Percentiles rank a stretch among this genome's conserved stretches.
Evolutionary conservation across 2,329 filamentous ascomycete genomes (phyloP).

Genomic region (Epichloe hybrida): DNA sequence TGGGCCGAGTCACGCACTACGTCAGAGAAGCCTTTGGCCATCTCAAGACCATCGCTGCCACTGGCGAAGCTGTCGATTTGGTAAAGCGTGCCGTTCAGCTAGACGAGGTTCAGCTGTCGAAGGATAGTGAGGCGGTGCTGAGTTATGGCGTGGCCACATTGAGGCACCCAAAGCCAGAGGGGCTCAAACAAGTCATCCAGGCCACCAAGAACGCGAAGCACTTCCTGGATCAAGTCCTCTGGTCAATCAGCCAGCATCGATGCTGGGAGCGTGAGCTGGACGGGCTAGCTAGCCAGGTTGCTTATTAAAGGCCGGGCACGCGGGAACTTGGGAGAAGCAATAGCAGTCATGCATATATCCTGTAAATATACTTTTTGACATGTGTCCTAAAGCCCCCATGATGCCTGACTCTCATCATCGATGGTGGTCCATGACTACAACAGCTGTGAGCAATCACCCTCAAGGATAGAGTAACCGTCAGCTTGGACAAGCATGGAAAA

Average conservation of each 20-base stretch:
- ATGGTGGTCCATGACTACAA: no score
- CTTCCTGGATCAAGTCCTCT: conserved; percentile 60
- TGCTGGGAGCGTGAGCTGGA: conserved; percentile 63
- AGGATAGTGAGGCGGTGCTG: conserved; percentile 36
- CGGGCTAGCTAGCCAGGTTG: conserved; percentile 51
- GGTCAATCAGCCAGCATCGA: conserved; percentile 55
- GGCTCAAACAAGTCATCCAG: conserved; percentile 45
- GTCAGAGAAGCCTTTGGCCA: conserved; percentile 71
- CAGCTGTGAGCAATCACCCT: no score
- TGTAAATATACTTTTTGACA: no score
- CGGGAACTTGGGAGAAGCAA: no score
- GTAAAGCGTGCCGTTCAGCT: conserved; percentile 36
- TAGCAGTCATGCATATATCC: no score
- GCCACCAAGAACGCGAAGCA: conserved; percentile 54
- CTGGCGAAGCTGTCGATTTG: conserved; percentile 56
- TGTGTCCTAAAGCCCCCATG: no score
- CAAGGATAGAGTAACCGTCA: no score
- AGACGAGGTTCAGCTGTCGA: conserved; percentile 27
- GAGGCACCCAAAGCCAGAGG: conserved; percentile 35
- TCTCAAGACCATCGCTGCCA: conserved; percentile 64
- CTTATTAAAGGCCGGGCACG: conserved; percentile 35
- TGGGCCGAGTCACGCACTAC: conserved; percentile 63
- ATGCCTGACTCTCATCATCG: no score
- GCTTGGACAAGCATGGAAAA: no score
- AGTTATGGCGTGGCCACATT: conserved; percentile 70